These are phyloP conservation scores for Russula dissimulans DNA, from an alignment of 768 basidiomycete genomes.

Conservation along the genomic window DNA sequence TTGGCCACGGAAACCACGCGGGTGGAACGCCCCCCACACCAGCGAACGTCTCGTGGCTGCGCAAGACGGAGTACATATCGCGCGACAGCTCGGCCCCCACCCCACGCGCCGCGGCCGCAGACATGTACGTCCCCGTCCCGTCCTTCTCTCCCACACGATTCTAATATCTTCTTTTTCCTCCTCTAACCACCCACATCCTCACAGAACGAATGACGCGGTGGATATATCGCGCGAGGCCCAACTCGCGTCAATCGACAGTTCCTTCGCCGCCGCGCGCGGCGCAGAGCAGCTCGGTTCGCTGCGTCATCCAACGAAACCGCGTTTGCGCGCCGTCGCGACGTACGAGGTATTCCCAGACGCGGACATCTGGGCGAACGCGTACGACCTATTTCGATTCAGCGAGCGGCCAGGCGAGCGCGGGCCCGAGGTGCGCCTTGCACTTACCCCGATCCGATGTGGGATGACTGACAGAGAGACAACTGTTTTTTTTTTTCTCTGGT, in stretches of 20 bases:
- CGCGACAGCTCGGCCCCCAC: constrained; percentile 43
- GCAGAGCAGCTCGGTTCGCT: constrained; percentile 50
- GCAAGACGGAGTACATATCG: constrained; percentile 86
- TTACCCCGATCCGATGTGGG: not conserved
- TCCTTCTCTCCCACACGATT: not conserved
- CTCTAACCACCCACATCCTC: not conserved
- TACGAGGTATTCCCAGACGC: constrained; percentile 79
- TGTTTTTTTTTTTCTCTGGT: not conserved
- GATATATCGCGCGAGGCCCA: constrained; percentile 72
- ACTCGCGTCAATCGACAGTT: constrained; percentile 67
- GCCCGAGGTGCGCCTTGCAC: constrained; percentile 42
- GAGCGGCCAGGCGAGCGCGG: constrained; percentile 77
- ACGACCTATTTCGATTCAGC: constrained; percentile 78
- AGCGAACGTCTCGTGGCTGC: constrained; percentile 78
- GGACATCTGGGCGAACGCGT: constrained; percentile 83
- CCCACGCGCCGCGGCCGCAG: constrained; percentile 32
- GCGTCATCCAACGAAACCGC: constrained; percentile 71
- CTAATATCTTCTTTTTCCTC: too few relatives aligned
- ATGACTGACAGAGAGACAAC: not conserved
- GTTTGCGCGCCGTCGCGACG: constrained; percentile 66
- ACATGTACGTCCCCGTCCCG: constrained; percentile 39
- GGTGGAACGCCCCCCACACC: constrained; percentile 38
- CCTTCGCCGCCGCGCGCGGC: constrained; percentile 56
- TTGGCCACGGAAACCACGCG: constrained; percentile 28
- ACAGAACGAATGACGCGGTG: constrained; percentile 41